A percentile compares a stretch with the other conserved stretches of the same genome.
phyloP scores from a whole-genome alignment of 331 rosid genomes.

The Pyrus hybrid region DNA sequence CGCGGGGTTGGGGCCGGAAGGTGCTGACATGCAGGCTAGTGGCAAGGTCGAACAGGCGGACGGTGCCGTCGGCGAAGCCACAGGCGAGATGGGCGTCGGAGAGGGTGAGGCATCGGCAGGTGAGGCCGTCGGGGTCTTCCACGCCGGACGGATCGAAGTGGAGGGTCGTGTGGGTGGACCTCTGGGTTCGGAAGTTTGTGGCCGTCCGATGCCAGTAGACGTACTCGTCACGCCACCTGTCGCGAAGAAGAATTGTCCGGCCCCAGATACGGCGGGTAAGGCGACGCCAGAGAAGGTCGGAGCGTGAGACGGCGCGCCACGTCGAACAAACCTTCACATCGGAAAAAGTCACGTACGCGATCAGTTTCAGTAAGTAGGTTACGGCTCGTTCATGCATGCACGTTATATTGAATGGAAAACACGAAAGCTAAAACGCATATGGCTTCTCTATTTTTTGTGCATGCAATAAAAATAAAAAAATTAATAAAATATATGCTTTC shows the following conservation, averaged over 20 bases:
- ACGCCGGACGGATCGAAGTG: constrained; percentile 31
- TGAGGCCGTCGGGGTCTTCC: constrained; percentile 24
- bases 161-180: constrained; percentile 11
- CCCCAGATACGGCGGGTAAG: constrained; percentile 58
- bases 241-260: constrained; percentile 14
- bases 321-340: constrained; percentile 70
- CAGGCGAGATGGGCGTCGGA: constrained; percentile 64
- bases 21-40: constrained; percentile 43
- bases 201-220: constrained; percentile 68
- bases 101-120: constrained; percentile 69
- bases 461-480: neutral
- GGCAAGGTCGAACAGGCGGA: constrained; percentile 54
- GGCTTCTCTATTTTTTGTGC: neutral
- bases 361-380: too few species aligned
- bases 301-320: constrained; percentile 72
- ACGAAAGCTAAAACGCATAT: too few species aligned
- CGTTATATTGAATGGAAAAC: neutral
- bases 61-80: constrained; percentile 74
- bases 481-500: neutral
- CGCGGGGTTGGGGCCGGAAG: constrained; percentile 24
- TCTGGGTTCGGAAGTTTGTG: constrained; percentile 28
- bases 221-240: constrained; percentile 66
- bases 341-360: neutral
- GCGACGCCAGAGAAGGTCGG: constrained; percentile 51
- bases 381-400: neutral